Evolutionary conservation across 441 rosid genomes (phyloP).

Genomic region (Viola pubescens): DNA sequence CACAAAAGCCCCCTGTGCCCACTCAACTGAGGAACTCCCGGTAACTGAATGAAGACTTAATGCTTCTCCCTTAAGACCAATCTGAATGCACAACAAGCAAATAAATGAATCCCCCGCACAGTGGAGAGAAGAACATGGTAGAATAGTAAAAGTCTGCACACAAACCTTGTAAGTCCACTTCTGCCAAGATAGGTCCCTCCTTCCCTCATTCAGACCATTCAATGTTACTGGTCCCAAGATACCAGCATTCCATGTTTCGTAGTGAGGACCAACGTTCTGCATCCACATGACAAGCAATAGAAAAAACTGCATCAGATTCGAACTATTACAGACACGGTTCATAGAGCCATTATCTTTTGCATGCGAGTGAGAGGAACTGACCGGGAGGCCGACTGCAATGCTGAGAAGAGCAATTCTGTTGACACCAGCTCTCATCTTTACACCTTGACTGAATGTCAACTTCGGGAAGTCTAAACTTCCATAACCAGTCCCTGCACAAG

Average conservation of each 20-base stretch:
- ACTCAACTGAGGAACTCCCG: conserved; percentile 83
- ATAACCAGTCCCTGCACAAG: conserved; percentile 61
- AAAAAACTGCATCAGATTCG: conserved; percentile 7
- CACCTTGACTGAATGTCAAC: conserved; percentile 55
- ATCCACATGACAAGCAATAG: conserved; percentile 13
- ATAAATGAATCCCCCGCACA: conserved; percentile 10
- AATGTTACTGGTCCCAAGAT: conserved; percentile 82
- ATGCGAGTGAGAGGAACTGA: conserved; percentile 20
- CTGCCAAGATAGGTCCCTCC: conserved; percentile 90
- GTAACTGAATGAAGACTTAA: conserved; percentile 79
- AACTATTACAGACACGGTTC: background rate
- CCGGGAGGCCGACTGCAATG: conserved; percentile 96
- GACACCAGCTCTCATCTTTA: conserved; percentile 67
- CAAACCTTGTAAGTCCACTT: conserved; percentile 91
- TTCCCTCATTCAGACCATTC: conserved; percentile 68
- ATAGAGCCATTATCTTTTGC: background rate
- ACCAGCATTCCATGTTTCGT: conserved; percentile 96
- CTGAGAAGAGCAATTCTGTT: conserved; percentile 77
- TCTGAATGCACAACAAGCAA: conserved; percentile 28
- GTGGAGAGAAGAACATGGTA: background rate
- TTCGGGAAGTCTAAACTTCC: conserved; percentile 85
- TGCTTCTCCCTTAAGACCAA: conserved; percentile 88
- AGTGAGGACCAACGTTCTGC: conserved; percentile 97
- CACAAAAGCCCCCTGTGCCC: conserved; percentile 74
- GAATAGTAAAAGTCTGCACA: conserved; percentile 2